Percentiles rank a stretch among this genome's conserved stretches.
phyloP scores from a whole-genome alignment of 129 eudicot species.

The Daucus carota region DNA sequence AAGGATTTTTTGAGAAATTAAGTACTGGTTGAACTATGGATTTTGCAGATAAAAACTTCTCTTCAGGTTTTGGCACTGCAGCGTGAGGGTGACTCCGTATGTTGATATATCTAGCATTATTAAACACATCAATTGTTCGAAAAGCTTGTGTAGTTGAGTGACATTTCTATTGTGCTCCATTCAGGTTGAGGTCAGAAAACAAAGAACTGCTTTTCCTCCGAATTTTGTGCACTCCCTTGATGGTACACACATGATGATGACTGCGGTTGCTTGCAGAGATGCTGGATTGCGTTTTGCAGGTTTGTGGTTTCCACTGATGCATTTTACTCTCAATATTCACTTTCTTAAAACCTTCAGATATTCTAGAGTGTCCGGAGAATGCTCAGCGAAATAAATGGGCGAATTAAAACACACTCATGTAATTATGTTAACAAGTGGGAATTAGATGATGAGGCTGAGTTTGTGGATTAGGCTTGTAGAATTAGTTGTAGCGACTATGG shows the following conservation, averaged over 20 bases:
- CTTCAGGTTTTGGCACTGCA: conserved; percentile 83
- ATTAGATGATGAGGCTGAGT: background rate
- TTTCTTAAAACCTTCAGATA: background rate
- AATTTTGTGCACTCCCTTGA: conserved; percentile 96
- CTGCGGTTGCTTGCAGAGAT: conserved; percentile 91
- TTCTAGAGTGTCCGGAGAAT: background rate
- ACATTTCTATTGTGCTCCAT: background rate
- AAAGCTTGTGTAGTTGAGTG: background rate
- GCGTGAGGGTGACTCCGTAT: conserved; percentile 65
- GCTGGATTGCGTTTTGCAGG: conserved; percentile 96
- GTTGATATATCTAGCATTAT: conserved; percentile 10
- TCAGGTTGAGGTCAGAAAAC: conserved; percentile 73
- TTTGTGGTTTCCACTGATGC: conserved; percentile 15
- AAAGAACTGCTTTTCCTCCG: conserved; percentile 93
- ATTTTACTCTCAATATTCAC: background rate
- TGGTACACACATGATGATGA: conserved; percentile 98
- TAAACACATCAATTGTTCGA: background rate
- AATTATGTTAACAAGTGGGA: background rate
- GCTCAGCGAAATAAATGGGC: background rate
- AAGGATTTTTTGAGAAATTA: background rate
- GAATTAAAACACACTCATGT: background rate
- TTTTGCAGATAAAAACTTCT: conserved; percentile 83
- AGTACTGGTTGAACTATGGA: background rate
- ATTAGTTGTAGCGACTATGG: background rate
- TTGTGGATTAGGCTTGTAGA: background rate